A percentile compares a stretch with the other conserved stretches of the same genome.
phyloP scores from a whole-genome alignment of 2,329 filamentous ascomycete genomes.

The Thielaviopsis ethacetica region DNA sequence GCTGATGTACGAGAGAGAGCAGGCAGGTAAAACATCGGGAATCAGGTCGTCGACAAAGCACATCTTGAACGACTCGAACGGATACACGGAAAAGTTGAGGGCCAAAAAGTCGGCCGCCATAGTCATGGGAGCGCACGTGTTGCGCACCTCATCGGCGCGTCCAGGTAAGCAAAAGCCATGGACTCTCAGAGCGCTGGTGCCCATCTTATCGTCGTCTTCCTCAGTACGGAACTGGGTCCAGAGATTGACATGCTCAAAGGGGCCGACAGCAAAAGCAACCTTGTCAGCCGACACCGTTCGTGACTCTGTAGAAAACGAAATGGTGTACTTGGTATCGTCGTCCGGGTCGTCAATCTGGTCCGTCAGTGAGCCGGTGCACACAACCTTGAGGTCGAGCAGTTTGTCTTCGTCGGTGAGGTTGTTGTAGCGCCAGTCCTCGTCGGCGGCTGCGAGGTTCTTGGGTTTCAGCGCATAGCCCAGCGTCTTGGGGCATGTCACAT shows the following conservation, averaged over 20 bases:
- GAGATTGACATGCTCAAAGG: conserved; percentile 85
- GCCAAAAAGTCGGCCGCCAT: conserved; percentile 84
- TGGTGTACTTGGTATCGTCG: conserved; percentile 71
- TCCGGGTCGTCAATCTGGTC: conserved; percentile 65
- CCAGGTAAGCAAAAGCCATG: conserved; percentile 84
- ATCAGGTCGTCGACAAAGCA: conserved; percentile 86
- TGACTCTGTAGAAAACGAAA: conserved; percentile 57
- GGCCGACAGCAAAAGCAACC: conserved; percentile 83
- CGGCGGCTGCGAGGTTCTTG: conserved; percentile 18
- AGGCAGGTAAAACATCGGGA: conserved; percentile 57
- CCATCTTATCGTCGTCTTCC: conserved; percentile 81
- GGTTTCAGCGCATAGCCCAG: conserved; percentile 54
- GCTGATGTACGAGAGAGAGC: conserved; percentile 77
- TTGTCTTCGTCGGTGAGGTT: conserved; percentile 60
- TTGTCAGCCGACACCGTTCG: conserved; percentile 70
- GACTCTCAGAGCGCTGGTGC: conserved; percentile 73
- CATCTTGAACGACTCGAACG: conserved; percentile 81
- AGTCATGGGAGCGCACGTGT: conserved; percentile 73
- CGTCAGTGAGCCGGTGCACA: conserved; percentile 78
- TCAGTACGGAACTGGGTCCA: conserved; percentile 72
- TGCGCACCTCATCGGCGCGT: conserved; percentile 63
- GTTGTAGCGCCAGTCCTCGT: conserved; percentile 18
- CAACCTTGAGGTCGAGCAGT: conserved; percentile 70
- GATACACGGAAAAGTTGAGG: conserved; percentile 75
- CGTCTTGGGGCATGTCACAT: conserved; percentile 71